phyloP scores from a whole-genome alignment of 73 alveolate species.

The Paramecium sexaurelia region DNA sequence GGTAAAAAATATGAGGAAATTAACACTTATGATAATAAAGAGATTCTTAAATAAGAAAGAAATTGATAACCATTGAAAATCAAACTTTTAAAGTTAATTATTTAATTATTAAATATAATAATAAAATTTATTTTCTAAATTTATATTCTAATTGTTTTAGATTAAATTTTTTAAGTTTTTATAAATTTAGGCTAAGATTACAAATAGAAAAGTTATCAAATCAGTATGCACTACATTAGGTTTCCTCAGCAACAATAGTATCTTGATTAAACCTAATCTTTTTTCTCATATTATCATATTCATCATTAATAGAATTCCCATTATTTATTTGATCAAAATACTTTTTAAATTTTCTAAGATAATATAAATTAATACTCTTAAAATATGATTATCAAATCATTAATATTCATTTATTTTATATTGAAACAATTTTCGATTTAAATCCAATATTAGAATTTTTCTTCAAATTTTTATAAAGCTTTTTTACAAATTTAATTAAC shows the following conservation, averaged over 20 bases:
- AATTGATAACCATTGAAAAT: background rate
- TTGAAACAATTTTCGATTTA: background rate
- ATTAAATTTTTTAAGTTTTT: no score
- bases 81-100: background rate
- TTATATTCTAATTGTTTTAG: no score
- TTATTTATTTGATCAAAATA: background rate
- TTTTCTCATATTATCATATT: background rate
- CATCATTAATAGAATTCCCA: background rate
- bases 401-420: background rate
- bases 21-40: background rate
- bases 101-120: background rate
- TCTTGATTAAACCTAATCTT: background rate
- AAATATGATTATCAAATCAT: background rate
- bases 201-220: background rate
- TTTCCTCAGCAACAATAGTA: background rate
- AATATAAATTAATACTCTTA: background rate
- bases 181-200: background rate
- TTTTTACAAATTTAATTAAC: background rate
- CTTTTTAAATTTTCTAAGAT: background rate
- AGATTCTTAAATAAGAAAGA: constrained; percentile 5
- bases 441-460: background rate
- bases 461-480: background rate
- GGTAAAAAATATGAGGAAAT: constrained; percentile 9
- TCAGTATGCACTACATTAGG: background rate
- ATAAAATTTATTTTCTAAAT: no score